These are phyloP conservation scores for Cardamine resedifolia DNA, from an alignment of 345 rosid genomes.

Conservation along the genomic window DNA sequence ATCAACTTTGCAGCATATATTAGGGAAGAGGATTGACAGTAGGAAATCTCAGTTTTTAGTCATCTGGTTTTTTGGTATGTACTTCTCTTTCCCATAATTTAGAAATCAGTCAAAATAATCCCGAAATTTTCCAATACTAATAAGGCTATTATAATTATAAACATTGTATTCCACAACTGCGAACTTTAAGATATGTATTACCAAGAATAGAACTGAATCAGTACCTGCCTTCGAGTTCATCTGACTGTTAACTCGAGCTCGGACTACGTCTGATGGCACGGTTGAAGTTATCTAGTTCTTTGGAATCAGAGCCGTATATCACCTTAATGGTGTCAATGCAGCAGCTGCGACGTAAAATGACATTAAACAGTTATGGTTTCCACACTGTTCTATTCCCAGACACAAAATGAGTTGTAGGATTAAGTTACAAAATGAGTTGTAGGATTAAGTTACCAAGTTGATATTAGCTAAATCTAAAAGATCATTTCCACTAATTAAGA, in stretches of 20 bases:
- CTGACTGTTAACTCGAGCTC: constrained; percentile 8
- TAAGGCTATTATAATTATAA: background rate
- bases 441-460: background rate
- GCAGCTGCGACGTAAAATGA: constrained; percentile 41
- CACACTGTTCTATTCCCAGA: background rate
- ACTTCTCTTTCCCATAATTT: background rate
- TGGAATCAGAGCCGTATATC: constrained; percentile 58
- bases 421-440: too few relatives aligned
- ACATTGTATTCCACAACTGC: background rate
- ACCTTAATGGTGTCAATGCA: constrained; percentile 75
- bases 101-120: constrained; percentile 7
- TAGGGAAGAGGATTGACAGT: background rate
- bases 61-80: constrained; percentile 1
- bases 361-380: background rate
- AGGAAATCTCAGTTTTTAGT: constrained; percentile 7
- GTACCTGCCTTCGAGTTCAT: constrained; percentile 4
- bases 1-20: constrained; percentile 12
- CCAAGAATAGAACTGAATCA: constrained; percentile 9
- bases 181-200: background rate
- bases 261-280: constrained; percentile 42
- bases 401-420: constrained; percentile 3
- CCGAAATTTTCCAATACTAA: background rate
- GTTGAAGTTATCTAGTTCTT: constrained; percentile 62
- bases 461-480: background rate
- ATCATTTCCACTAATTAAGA: background rate